Conservation (phyloP, 495 filamentous ascomycete genomes). For the Xylaria castorea region DNA sequence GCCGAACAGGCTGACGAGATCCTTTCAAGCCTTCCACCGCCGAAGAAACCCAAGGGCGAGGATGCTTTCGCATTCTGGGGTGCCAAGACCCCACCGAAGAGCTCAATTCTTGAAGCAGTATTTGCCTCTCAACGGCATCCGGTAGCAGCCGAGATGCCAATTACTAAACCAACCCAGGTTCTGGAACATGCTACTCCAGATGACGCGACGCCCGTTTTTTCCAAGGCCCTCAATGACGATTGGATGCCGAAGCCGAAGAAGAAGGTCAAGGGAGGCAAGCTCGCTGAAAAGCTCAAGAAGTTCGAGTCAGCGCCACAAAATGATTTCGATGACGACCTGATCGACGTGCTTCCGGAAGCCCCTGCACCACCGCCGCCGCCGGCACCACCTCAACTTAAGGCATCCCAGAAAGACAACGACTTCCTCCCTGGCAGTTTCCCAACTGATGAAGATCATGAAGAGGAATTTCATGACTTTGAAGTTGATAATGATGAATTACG, state of each 20-base stretch:
- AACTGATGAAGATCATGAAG: slow-evolving; percentile 24
- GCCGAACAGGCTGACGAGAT: slow-evolving; percentile 48
- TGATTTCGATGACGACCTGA: slow-evolving; percentile 37
- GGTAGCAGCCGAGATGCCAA: slow-evolving; percentile 40
- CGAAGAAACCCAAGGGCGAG: slow-evolving; percentile 43
- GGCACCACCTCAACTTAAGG: slow-evolving; percentile 41
- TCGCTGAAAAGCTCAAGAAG: slow-evolving; percentile 59
- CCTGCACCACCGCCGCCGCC: slow-evolving; percentile 47
- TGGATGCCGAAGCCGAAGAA: slow-evolving; percentile 48
- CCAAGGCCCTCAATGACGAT: slow-evolving; percentile 38
- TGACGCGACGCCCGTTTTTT: slow-evolving; percentile 41
- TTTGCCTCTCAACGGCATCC: slow-evolving; percentile 30
- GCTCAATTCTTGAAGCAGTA: slow-evolving; percentile 38
- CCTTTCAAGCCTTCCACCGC: slow-evolving; percentile 36
- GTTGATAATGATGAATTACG: slow-evolving; percentile 8
- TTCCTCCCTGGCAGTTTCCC: slow-evolving; percentile 59
- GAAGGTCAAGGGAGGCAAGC: slow-evolving; percentile 55
- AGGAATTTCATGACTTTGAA: background rate
- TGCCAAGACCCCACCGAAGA: slow-evolving; percentile 45
- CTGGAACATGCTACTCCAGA: slow-evolving; percentile 44
- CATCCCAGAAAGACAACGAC: slow-evolving; percentile 54
- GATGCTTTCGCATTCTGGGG: slow-evolving; percentile 58
- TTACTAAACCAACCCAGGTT: slow-evolving; percentile 52
- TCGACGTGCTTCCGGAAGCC: slow-evolving; percentile 33
- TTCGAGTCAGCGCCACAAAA: slow-evolving; percentile 54